These are phyloP conservation scores for Solanum ahanhuiri DNA, from an alignment of 257 asterid species.

Conservation along the genomic window DNA sequence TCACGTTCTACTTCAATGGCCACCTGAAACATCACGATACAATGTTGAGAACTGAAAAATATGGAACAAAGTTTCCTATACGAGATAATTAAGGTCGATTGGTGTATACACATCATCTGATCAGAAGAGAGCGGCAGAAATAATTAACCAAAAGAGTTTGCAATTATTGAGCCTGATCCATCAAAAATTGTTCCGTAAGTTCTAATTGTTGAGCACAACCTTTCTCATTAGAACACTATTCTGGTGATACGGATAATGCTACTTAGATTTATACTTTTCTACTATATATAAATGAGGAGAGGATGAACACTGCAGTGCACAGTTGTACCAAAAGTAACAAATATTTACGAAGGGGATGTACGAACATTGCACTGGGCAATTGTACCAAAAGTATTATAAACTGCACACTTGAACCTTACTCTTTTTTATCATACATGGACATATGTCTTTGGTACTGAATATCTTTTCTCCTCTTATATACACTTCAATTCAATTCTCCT, in stretches of 20 bases:
- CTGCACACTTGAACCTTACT: neutral
- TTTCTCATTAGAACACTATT: neutral
- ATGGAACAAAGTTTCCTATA: constrained; percentile 3
- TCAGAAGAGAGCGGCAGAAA: neutral
- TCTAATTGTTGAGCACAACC: neutral
- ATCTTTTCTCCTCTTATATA: neutral
- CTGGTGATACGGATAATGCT: neutral
- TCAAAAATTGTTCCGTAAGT: neutral
- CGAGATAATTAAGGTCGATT: neutral
- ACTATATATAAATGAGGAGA: neutral
- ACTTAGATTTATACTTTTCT: neutral
- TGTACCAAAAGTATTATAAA: neutral
- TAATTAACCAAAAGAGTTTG: neutral
- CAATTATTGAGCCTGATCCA: neutral
- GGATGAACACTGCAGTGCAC: neutral
- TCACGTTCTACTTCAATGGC: constrained; percentile 95
- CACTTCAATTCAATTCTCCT: neutral
- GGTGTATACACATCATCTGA: neutral
- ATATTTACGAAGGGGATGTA: neutral
- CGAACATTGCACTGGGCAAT: neutral
- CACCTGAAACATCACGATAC: constrained; percentile 36
- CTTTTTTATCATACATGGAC: neutral
- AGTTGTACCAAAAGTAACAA: neutral
- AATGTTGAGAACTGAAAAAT: constrained; percentile 1
- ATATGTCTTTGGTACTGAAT: neutral